Evolutionary conservation across 768 basidiomycete species (phyloP).

Genomic region (Sarcomyxa edulis): DNA sequence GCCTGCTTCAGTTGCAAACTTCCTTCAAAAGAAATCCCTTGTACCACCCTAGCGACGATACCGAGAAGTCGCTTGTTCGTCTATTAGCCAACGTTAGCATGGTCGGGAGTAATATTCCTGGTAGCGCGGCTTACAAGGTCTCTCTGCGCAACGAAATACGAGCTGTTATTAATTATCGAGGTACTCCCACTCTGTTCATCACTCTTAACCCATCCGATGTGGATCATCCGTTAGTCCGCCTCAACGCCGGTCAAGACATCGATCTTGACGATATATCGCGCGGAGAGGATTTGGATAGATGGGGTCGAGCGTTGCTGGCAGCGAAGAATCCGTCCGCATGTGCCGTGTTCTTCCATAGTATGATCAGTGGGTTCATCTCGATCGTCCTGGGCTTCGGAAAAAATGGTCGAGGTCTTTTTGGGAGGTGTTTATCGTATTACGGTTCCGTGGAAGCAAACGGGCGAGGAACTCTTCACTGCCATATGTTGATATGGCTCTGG

Average conservation of each 20-base stretch:
- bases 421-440: conserved; percentile 11
- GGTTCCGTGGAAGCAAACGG: conserved; percentile 21
- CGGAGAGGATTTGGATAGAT: too few species aligned
- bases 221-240: conserved; percentile 16
- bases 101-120: too few species aligned
- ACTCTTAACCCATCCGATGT: conserved; percentile 26
- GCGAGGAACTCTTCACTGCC: conserved; percentile 23
- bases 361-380: neutral
- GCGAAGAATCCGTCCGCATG: neutral
- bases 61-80: too few species aligned
- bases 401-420: conserved; percentile 2
- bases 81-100: too few species aligned
- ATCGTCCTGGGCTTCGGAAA: neutral
- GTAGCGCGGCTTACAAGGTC: conserved; percentile 13
- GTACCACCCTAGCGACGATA: too few species aligned
- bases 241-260: conserved; percentile 14
- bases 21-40: too few species aligned
- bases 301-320: neutral
- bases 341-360: neutral
- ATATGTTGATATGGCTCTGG: conserved; percentile 23
- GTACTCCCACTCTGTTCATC: conserved; percentile 20
- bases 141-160: conserved; percentile 20
- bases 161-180: conserved; percentile 12
- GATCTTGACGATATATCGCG: too few species aligned
- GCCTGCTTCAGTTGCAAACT: too few species aligned